phyloP scores from a whole-genome alignment of 2,329 filamentous ascomycete genomes.

The Hypoxylon sp. region DNA sequence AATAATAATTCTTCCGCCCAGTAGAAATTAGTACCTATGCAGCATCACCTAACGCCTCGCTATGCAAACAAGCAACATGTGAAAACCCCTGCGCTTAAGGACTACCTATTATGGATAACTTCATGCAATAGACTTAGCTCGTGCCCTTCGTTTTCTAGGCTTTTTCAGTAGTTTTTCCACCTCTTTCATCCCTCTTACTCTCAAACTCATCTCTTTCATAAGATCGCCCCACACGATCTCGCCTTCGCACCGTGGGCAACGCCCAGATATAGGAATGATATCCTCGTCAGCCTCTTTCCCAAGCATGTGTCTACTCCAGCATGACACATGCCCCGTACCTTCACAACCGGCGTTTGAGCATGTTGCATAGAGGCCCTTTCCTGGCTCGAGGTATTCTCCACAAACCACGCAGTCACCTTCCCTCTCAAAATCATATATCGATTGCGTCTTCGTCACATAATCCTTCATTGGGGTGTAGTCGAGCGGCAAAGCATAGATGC shows the following conservation, averaged over 20 bases:
- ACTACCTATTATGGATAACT: no score
- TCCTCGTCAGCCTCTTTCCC: constrained; percentile 53
- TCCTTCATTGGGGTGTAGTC: constrained; percentile 68
- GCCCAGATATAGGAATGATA: constrained; percentile 77
- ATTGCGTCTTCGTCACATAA: constrained; percentile 69
- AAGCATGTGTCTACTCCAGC: constrained; percentile 70
- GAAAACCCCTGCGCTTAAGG: not conserved
- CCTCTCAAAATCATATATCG: constrained; percentile 69
- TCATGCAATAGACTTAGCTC: constrained; percentile 32
- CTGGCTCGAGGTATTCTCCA: constrained; percentile 60
- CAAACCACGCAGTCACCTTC: constrained; percentile 71
- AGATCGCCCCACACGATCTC: constrained; percentile 80
- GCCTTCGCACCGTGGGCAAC: constrained; percentile 78
- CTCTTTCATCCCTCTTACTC: constrained; percentile 78
- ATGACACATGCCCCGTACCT: constrained; percentile 71
- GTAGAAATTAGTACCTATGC: not conserved
- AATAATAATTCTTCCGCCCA: no score
- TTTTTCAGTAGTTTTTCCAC: constrained; percentile 77
- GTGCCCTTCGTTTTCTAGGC: constrained; percentile 54
- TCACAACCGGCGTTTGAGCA: constrained; percentile 69
- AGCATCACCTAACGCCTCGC: constrained; percentile 23
- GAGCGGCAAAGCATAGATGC: constrained; percentile 69
- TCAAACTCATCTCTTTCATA: constrained; percentile 85
- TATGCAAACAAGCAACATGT: constrained; percentile 4
- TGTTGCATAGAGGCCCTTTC: constrained; percentile 68